Evolutionary conservation across 257 asterid species (phyloP), one percentile per base, ranked within the genome.

Genomic region (Buddleja alternifolia): DNA sequence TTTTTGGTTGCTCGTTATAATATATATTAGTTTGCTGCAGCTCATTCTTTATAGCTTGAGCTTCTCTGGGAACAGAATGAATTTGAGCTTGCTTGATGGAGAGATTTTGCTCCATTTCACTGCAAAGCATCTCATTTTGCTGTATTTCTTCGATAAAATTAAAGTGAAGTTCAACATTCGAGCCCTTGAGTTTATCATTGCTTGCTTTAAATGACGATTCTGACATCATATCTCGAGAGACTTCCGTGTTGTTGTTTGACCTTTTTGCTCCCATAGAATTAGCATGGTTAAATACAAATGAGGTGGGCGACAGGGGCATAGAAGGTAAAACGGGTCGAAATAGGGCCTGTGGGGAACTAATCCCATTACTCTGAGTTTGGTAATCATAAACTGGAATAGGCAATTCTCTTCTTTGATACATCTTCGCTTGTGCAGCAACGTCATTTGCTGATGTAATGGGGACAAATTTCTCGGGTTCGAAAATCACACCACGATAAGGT

Each of bases 401-500:
- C 3, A 80, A 44, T 7, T 86, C 83, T 24, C 66, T 73, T 69
- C 93, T 79, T 6, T 79, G 81, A 48, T 79, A 72, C 92, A 84
- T 78, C 72, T 63, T 82, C 4, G 86, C 93, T 7, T 75, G 86
- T 45, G 96, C 96, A 24, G 96, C 96, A 14, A 87, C 74, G 67
- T 92, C 98, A 17, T 89, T 86, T 1, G 82, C 65, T 0, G 88
- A 59, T 7, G 96, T 75, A 19, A 92, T 16, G 6, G 98, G 90
- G 14, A 80, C 68, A 7, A 82, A 59, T 45, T 79, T 73, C 7
- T 78, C 79, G 0, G 96, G 88, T 15, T 83, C 90, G 59, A 92
- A 92, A 32, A 89, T 78, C 0, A 92, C 74, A 3, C 98, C 96
- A 1, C 88, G 95, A 19, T 84, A 85, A 36, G 85, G 80, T 19